These are phyloP conservation scores for Coniella vitis DNA, from an alignment of 2,329 filamentous ascomycete species.

Conservation along the genomic window DNA sequence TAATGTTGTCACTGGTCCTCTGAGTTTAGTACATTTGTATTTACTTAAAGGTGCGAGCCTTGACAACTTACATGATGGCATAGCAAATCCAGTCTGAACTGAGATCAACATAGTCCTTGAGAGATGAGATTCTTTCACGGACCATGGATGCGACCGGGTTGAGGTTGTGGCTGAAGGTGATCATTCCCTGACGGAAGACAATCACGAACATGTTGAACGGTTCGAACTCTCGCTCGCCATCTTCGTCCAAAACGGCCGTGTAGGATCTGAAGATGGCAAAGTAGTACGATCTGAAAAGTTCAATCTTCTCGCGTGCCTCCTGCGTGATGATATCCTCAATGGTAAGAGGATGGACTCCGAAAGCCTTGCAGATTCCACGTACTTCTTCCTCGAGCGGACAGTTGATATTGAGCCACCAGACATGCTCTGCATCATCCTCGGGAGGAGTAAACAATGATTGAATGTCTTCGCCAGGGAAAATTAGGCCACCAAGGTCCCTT, in stretches of 20 bases:
- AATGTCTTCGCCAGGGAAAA: conserved; percentile 84
- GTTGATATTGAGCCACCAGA: conserved; percentile 98
- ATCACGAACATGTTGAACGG: conserved; percentile 96
- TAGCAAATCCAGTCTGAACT: conserved; percentile 99
- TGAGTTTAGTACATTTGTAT: background rate
- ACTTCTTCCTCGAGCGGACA: conserved; percentile 86
- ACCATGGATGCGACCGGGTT: conserved; percentile 86
- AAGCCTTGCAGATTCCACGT: conserved; percentile 81
- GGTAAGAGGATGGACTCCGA: conserved; percentile 90
- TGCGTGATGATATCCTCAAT: conserved; percentile 94
- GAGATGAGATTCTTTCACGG: conserved; percentile 79
- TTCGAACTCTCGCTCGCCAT: conserved; percentile 77
- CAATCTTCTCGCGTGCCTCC: conserved; percentile 96
- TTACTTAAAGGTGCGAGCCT: background rate
- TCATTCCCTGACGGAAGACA: conserved; percentile 88
- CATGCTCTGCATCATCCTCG: conserved; percentile 61
- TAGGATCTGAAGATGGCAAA: conserved; percentile 97
- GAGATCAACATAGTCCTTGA: conserved; percentile 91
- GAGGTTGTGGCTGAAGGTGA: conserved; percentile 88
- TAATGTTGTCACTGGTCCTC: conserved; percentile 76
- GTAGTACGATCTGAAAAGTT: conserved; percentile 95
- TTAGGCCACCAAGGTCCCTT: conserved; percentile 76
- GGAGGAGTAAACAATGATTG: conserved; percentile 73
- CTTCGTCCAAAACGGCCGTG: conserved; percentile 68
- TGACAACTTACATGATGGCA: conserved; percentile 71